phyloP scores from a whole-genome alignment of 31 red algal genomes.

The Porphyra umbilicalis region DNA sequence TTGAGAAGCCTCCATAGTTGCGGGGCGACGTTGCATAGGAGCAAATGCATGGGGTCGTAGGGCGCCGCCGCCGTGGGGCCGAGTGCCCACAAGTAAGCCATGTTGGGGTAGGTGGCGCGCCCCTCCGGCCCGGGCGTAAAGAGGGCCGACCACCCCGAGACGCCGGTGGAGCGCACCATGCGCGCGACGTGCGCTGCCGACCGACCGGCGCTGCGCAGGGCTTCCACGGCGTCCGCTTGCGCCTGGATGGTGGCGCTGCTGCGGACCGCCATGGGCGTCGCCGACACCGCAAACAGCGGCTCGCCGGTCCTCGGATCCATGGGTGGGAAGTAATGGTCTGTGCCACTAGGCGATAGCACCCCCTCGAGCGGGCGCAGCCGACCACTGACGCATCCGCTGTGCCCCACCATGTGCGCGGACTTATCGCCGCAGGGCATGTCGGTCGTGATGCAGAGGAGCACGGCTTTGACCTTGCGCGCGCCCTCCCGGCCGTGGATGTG shows the following conservation, averaged over 20 bases:
- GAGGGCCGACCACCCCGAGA: background rate
- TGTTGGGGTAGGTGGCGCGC: background rate
- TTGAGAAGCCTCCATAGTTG: too few relatives aligned
- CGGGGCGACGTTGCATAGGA: too few relatives aligned
- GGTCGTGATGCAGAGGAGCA: background rate
- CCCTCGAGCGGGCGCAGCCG: background rate
- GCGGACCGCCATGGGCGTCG: too few relatives aligned
- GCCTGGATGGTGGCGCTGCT: background rate
- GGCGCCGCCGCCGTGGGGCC: too few relatives aligned
- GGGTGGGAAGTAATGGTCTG: background rate
- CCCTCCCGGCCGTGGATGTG: too few relatives aligned
- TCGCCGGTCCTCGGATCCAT: background rate
- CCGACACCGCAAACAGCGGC: background rate
- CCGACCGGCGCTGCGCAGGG: too few relatives aligned
- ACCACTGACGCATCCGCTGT: background rate
- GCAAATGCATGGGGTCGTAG: too few relatives aligned
- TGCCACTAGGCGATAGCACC: background rate
- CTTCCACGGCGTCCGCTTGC: background rate
- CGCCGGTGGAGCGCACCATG: background rate
- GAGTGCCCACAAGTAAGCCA: background rate
- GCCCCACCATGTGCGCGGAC: background rate
- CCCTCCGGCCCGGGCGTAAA: background rate
- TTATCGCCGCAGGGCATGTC: background rate
- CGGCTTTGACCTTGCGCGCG: too few relatives aligned
- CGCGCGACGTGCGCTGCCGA: background rate